phyloP scores from a whole-genome alignment of 2,329 filamentous ascomycete genomes.

The Colletotrichum eleusines region DNA sequence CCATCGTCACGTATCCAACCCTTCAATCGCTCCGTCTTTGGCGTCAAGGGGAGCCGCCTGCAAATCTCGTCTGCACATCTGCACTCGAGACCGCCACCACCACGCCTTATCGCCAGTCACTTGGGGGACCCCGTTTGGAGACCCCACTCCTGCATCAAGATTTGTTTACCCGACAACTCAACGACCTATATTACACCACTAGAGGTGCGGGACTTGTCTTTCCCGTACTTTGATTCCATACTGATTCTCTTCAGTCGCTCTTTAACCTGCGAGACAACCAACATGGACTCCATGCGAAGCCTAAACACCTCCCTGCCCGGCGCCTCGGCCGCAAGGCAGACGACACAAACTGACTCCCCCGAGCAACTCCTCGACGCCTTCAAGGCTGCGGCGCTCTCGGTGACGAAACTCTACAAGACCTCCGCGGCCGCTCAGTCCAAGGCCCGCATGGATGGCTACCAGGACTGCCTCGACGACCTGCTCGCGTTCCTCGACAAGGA shows the following conservation, averaged over 20 bases:
- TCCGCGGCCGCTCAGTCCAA: slow-evolving; percentile 82
- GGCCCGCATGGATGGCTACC: slow-evolving; percentile 85
- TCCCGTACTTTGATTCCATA: slow-evolving; percentile 9
- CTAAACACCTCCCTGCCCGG: slow-evolving; percentile 45
- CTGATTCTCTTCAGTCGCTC: slow-evolving; percentile 22
- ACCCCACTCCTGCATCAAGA: slow-evolving; percentile 39
- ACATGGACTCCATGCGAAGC: slow-evolving; percentile 52
- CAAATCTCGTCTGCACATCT: not conserved
- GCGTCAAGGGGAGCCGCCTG: not conserved
- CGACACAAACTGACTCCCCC: slow-evolving; percentile 56
- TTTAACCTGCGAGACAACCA: slow-evolving; percentile 20
- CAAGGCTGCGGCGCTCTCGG: slow-evolving; percentile 90
- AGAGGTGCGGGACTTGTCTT: slow-evolving; percentile 36
- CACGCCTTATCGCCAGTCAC: slow-evolving; percentile 29
- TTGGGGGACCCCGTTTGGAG: slow-evolving; percentile 31
- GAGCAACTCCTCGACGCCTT: slow-evolving; percentile 87
- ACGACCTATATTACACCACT: slow-evolving; percentile 29
- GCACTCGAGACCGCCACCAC: slow-evolving; percentile 14
- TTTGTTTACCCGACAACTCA: slow-evolving; percentile 38
- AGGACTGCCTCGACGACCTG: slow-evolving; percentile 92
- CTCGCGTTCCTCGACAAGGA: slow-evolving; percentile 87
- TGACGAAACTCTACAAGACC: slow-evolving; percentile 96
- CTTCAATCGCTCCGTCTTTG: not conserved
- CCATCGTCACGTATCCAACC: slow-evolving; percentile 13
- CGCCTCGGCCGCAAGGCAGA: slow-evolving; percentile 44